Conservation (phyloP, 176 grass and related monocot species). For the Cymbopogon citratus region DNA sequence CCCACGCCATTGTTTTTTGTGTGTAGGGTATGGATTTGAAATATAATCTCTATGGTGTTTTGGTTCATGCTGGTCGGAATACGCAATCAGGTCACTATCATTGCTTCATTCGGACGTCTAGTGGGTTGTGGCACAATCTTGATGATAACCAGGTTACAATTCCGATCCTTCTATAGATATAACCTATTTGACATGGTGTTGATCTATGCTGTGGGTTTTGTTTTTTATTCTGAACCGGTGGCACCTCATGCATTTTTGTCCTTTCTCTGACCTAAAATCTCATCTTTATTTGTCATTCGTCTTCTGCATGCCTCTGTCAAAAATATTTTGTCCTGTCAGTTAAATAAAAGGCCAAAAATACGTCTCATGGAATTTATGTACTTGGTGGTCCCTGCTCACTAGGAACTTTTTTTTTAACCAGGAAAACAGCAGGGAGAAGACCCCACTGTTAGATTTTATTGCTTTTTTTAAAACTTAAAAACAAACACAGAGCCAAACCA, state of each 20-base stretch:
- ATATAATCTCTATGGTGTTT: conserved; percentile 93
- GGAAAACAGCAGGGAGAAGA: too few relatives aligned
- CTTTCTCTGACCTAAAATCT: neutral
- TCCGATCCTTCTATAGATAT: conserved; percentile 11
- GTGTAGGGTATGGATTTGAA: conserved; percentile 57
- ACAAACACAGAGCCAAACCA: too few relatives aligned
- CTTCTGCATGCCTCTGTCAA: neutral
- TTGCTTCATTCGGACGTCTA: conserved; percentile 90
- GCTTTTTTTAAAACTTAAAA: too few relatives aligned
- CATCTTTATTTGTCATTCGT: neutral
- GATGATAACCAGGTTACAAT: conserved; percentile 86
- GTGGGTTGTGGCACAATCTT: conserved; percentile 96
- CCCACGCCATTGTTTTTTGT: neutral
- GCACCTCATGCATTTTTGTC: neutral
- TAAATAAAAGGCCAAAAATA: neutral
- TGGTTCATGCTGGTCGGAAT: conserved; percentile 90
- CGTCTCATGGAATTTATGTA: neutral
- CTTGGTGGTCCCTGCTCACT: neutral
- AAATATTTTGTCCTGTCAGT: neutral
- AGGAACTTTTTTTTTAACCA: too few relatives aligned
- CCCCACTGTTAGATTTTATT: too few relatives aligned
- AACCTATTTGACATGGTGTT: neutral
- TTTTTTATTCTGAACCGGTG: neutral
- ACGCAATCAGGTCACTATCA: conserved; percentile 94
- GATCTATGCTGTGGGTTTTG: neutral